phyloP scores from a whole-genome alignment of 139 green algal species.

The Coelastrella sp. region DNA sequence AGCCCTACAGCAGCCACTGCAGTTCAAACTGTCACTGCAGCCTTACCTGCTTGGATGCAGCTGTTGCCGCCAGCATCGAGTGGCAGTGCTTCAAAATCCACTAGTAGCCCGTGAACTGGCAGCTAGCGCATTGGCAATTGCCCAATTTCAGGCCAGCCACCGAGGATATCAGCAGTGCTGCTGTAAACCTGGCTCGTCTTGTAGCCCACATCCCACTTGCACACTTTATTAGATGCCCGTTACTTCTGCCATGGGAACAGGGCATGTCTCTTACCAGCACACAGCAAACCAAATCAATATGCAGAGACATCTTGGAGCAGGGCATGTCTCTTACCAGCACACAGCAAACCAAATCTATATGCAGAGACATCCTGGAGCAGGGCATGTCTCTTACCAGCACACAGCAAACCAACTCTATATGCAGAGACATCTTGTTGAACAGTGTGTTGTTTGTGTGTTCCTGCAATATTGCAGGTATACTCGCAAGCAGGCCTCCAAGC shows the following conservation, averaged over 20 bases:
- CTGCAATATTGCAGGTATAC: constrained; percentile 14
- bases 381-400: background rate
- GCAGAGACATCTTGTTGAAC: background rate
- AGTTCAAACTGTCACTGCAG: too few relatives aligned
- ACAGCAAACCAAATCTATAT: background rate
- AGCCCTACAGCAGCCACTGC: background rate
- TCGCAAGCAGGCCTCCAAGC: background rate
- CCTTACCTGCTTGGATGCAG: too few relatives aligned
- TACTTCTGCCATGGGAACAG: too few relatives aligned
- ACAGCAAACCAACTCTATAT: background rate
- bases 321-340: background rate
- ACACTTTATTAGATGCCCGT: too few relatives aligned
- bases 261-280: background rate
- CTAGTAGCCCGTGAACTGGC: too few relatives aligned
- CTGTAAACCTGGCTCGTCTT: too few relatives aligned
- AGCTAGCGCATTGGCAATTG: too few relatives aligned
- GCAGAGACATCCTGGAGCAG: background rate
- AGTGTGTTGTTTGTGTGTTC: background rate
- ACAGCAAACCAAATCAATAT: background rate
- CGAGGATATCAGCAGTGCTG: too few relatives aligned
- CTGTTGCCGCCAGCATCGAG: too few relatives aligned
- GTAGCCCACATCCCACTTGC: too few relatives aligned
- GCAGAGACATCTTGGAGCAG: background rate
- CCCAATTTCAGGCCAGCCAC: too few relatives aligned
- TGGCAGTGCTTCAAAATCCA: too few relatives aligned